Evolutionary conservation across 1,139 yeast species (phyloP).

Genomic region (Yamadazyma atmosphaerica): DNA sequence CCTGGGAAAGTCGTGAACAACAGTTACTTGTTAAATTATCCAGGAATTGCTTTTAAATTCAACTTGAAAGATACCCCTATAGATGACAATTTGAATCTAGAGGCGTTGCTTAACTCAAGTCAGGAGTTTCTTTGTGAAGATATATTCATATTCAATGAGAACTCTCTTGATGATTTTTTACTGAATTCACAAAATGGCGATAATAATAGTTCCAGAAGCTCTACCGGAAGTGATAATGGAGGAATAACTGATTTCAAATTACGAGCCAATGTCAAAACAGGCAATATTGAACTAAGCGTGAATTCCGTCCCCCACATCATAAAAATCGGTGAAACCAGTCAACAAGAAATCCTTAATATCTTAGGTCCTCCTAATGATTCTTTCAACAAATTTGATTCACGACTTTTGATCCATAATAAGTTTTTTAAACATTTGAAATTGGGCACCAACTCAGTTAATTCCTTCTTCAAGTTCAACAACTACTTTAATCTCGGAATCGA

Average conservation of each 20-base stretch:
- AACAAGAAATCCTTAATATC: slow-evolving; percentile 46
- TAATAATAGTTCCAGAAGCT: background rate
- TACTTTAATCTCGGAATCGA: slow-evolving; percentile 57
- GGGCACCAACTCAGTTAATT: slow-evolving; percentile 3
- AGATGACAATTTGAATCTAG: slow-evolving; percentile 13
- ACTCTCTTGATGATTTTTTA: slow-evolving; percentile 26
- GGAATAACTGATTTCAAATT: slow-evolving; percentile 8
- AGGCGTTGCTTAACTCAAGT: slow-evolving; percentile 35
- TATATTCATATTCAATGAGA: slow-evolving; percentile 36
- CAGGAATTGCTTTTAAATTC: slow-evolving; percentile 55
- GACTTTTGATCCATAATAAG: slow-evolving; percentile 42
- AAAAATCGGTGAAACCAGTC: slow-evolving; percentile 43
- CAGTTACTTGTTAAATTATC: slow-evolving; percentile 48
- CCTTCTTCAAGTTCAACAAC: slow-evolving; percentile 48
- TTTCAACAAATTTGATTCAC: slow-evolving; percentile 48
- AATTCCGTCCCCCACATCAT: slow-evolving; percentile 11
- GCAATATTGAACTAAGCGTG: slow-evolving; percentile 13
- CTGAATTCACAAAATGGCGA: slow-evolving; percentile 2
- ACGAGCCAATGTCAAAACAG: slow-evolving; percentile 14
- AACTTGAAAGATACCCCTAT: slow-evolving; percentile 5
- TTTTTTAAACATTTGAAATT: slow-evolving; percentile 13
- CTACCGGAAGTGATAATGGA: background rate
- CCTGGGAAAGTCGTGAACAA: slow-evolving; percentile 43
- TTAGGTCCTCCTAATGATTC: slow-evolving; percentile 62
- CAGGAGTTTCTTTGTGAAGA: slow-evolving; percentile 37